Evolutionary conservation across 176 grass and related monocot species (phyloP).

Genomic region (maize (Zea mays)): DNA sequence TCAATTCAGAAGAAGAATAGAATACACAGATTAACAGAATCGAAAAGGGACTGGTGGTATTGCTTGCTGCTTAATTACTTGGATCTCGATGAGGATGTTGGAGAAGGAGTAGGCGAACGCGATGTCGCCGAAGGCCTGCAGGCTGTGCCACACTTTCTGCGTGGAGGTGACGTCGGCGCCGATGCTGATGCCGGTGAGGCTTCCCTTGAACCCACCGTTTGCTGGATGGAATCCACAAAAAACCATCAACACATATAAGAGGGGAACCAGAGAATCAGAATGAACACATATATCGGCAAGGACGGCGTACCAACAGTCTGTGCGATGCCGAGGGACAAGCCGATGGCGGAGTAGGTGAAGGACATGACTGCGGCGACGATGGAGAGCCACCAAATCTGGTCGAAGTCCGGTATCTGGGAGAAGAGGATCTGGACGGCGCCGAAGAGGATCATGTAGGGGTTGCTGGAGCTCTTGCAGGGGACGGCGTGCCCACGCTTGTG

Average conservation of each 20-base stretch:
- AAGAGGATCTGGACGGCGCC: conserved; percentile 42
- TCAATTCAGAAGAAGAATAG: too few species aligned
- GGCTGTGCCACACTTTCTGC: conserved; percentile 39
- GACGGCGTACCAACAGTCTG: conserved; percentile 25
- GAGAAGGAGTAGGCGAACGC: conserved; percentile 58
- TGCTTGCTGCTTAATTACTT: neutral
- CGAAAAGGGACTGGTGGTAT: too few species aligned
- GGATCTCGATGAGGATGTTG: conserved; percentile 54
- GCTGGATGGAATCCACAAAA: neutral
- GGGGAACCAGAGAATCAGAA: too few species aligned
- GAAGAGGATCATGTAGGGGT: conserved; percentile 52
- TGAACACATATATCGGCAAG: too few species aligned
- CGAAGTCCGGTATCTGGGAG: conserved; percentile 57
- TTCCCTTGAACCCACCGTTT: conserved; percentile 36
- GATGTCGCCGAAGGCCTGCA: conserved; percentile 58
- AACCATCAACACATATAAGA: too few species aligned
- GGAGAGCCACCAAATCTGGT: conserved; percentile 70
- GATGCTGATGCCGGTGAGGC: conserved; percentile 49
- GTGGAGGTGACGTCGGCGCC: conserved; percentile 15
- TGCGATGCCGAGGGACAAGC: conserved; percentile 43
- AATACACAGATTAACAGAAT: too few species aligned
- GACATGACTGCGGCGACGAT: conserved; percentile 66
- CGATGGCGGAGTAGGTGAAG: conserved; percentile 53
- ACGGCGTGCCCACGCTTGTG: conserved; percentile 34
- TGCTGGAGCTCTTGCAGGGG: conserved; percentile 45